These are phyloP conservation scores for Ganoderma sinense DNA, from an alignment of 1,284 basidiomycete species.

Conservation along the genomic window DNA sequence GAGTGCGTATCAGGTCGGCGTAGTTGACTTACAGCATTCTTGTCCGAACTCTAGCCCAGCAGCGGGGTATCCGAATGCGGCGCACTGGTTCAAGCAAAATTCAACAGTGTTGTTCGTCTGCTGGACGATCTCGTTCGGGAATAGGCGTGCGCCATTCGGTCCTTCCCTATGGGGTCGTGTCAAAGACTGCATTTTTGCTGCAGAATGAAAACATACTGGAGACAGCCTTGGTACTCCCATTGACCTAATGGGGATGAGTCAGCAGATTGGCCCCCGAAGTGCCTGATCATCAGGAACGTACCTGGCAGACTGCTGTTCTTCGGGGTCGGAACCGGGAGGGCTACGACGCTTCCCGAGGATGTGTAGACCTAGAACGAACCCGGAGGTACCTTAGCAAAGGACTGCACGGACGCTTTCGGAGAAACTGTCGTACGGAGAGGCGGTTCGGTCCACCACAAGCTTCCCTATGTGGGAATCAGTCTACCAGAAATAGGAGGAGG, in stretches of 20 bases:
- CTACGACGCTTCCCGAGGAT: conserved; percentile 55
- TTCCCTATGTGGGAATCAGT: conserved; percentile 49
- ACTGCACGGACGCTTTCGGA: conserved; percentile 16
- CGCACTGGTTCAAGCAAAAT: conserved; percentile 69
- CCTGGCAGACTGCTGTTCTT: conserved; percentile 61
- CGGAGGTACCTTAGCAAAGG: conserved; percentile 8
- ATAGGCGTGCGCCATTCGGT: conserved; percentile 48
- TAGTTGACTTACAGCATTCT: conserved; percentile 68
- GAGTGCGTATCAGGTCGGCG: background rate
- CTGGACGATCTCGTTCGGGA: conserved; percentile 67
- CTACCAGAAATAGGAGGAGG: conserved; percentile 2
- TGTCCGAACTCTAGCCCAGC: conserved; percentile 66
- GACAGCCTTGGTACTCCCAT: conserved; percentile 72
- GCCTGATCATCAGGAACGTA: conserved; percentile 5
- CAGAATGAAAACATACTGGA: conserved; percentile 52
- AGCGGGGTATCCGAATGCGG: conserved; percentile 69
- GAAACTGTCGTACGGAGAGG: conserved; percentile 52
- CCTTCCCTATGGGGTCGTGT: conserved; percentile 39
- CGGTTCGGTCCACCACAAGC: conserved; percentile 75
- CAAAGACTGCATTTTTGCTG: background rate
- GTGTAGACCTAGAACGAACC: conserved; percentile 55
- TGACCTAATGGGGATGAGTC: conserved; percentile 42
- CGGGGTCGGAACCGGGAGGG: conserved; percentile 63
- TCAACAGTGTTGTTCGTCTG: conserved; percentile 66
- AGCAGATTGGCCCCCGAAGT: conserved; percentile 1